Conservation (phyloP, 805 yeast species). For the Wickerhamiella vanderwaltii region DNA sequence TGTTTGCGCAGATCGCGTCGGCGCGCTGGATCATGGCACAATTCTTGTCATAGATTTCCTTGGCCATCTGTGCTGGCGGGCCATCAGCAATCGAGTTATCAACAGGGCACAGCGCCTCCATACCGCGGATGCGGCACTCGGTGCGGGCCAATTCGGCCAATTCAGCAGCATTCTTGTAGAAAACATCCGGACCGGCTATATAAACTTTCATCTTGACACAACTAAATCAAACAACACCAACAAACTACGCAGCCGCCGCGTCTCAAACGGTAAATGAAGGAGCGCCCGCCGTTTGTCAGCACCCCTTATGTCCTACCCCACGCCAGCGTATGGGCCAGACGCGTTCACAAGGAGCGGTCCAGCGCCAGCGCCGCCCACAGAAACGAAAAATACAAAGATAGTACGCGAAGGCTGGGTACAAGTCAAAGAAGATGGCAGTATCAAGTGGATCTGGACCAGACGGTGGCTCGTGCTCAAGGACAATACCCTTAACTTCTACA, state of each 20-base stretch:
- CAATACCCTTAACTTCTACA: conserved; percentile 60
- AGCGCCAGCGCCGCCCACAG: conserved; percentile 18
- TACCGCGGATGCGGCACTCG: conserved; percentile 7
- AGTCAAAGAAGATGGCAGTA: conserved; percentile 75
- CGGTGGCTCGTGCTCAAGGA: conserved; percentile 70
- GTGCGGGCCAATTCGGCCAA: conserved; percentile 8
- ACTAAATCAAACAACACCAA: too few species aligned
- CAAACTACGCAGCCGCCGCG: too few species aligned
- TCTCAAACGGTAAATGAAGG: neutral
- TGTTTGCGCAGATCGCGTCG: conserved; percentile 13
- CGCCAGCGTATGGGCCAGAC: conserved; percentile 16
- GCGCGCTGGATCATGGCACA: conserved; percentile 12
- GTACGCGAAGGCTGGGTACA: conserved; percentile 72
- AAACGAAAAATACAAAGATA: neutral
- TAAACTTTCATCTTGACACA: conserved; percentile 12
- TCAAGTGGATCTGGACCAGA: conserved; percentile 87
- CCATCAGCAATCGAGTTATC: conserved; percentile 8
- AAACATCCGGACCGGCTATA: conserved; percentile 15
- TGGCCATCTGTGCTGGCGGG: conserved; percentile 9
- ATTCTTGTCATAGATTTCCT: conserved; percentile 10
- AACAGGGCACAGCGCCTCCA: conserved; percentile 11
- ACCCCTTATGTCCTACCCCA: conserved; percentile 6
- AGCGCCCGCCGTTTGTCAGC: conserved; percentile 1
- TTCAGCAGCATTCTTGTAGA: conserved; percentile 10
- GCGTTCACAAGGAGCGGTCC: conserved; percentile 21